Base-by-base conservation (phyloP, 23 red algal species). In the Gracilaria caudata region DNA sequence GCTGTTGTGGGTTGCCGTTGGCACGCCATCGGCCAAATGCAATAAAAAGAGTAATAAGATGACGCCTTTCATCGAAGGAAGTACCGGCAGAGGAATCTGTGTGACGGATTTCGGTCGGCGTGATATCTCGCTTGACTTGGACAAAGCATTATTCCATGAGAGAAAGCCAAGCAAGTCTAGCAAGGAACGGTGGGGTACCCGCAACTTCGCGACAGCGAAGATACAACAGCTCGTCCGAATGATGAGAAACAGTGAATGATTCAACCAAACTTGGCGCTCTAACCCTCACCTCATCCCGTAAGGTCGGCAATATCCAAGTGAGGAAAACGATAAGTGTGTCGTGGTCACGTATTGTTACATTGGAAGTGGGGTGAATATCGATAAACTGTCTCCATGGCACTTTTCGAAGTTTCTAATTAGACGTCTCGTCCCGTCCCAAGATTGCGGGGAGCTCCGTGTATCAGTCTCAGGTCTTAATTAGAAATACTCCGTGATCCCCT, bases 141-240 rank as follows among this genome's bases (percentile, higher is more conserved):
- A 30, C 70, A 75, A 28, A 47, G 39, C 70, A 75, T 75, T 75
- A 43, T 47, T 75, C 70, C 70, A 75, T 75, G 43, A 26, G 39
- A 75, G 26, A 4, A 19, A 33, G 21, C 10, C 9, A 46, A 20
- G 23, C 39, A 26, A n/a, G 1, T 28, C 38, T 1, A 7, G 39
- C 10, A 10, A 46, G 70, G 26, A 75, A 75, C 30, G 36, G 61
- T 66, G 30, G 25, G 25, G 23, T 25, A 8, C 0, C 39, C 1
- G 43, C 70, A 26, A 25, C 38, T 36, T 66, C 2, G 70, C 37
- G 70, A 75, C 70, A 75, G 43, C 33, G 39, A 49, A 47, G 70
- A 75, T 17, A 75, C 25, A n/a, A 75, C 28, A 75, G 40, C 24
- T 2, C 37, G 37, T 10, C 3, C 38, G 43, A 75, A 71, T 41